phyloP scores from a whole-genome alignment of 257 asterid genomes.

The Primulina huaijiensis region DNA sequence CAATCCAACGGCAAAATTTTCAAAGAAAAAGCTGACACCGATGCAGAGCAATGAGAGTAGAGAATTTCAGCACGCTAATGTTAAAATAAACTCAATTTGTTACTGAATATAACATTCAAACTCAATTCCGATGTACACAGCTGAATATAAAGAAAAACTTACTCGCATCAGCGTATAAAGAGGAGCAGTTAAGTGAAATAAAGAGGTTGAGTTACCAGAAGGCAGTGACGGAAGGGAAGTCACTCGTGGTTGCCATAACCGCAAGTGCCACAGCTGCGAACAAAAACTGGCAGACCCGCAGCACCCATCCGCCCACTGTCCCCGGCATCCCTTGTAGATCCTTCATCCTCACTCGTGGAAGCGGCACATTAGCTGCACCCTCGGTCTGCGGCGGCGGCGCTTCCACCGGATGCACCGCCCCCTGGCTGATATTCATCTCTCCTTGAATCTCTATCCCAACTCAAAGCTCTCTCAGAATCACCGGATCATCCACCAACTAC shows the following conservation, averaged over 20 bases:
- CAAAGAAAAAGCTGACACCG: constrained; percentile 8
- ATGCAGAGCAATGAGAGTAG: neutral
- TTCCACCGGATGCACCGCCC: constrained; percentile 91
- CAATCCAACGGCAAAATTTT: neutral
- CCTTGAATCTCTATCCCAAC: neutral
- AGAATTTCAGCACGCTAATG: constrained; percentile 11
- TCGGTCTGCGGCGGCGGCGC: constrained; percentile 94
- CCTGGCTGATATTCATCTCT: constrained; percentile 77
- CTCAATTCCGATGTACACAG: constrained; percentile 10
- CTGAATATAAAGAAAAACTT: neutral
- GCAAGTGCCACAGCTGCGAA: constrained; percentile 74
- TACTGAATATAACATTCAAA: constrained; percentile 7
- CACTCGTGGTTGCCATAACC: constrained; percentile 90
- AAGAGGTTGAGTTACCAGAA: constrained; percentile 56
- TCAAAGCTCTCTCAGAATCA: neutral
- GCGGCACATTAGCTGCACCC: constrained; percentile 61
- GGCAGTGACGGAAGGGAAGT: constrained; percentile 98
- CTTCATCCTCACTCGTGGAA: constrained; percentile 85
- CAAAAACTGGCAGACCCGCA: constrained; percentile 69
- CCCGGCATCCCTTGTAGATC: constrained; percentile 99
- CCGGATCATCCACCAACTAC: constrained; percentile 26
- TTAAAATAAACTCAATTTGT: constrained; percentile 14
- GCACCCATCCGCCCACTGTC: constrained; percentile 71
- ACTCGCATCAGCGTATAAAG: neutral
- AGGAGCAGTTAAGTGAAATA: constrained; percentile 3